Conservation (phyloP, 495 filamentous ascomycete species). For the Lineolata rhizophorae region DNA sequence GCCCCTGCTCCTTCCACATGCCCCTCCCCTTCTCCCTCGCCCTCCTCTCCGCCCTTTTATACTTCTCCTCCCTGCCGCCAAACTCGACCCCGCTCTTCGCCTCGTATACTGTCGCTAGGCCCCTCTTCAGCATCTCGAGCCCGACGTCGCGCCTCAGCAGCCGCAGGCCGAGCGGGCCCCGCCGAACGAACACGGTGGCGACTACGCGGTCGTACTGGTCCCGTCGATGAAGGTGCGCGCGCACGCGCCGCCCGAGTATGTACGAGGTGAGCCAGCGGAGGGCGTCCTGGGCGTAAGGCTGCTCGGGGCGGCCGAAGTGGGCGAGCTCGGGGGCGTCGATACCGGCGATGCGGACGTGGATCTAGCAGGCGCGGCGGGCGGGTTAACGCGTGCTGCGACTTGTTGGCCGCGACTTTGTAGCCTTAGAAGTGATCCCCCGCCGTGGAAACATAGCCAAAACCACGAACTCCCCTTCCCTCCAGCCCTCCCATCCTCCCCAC, state of each 20-base stretch:
- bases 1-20: slow-evolving; percentile 38
- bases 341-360: slow-evolving; percentile 75
- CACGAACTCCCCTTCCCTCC: not conserved
- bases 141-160: slow-evolving; percentile 58
- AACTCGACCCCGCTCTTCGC: slow-evolving; percentile 76
- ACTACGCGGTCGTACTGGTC: slow-evolving; percentile 91
- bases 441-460: no score
- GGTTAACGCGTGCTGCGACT: no score
- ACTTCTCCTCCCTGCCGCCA: slow-evolving; percentile 42
- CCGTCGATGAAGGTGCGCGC: slow-evolving; percentile 54
- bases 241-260: slow-evolving; percentile 49
- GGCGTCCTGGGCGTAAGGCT: slow-evolving; percentile 66
- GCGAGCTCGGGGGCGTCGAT: slow-evolving; percentile 82
- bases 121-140: slow-evolving; percentile 63
- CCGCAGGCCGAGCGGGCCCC: no score
- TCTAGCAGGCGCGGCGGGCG: no score
- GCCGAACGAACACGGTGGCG: slow-evolving; percentile 57
- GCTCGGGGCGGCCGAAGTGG: slow-evolving; percentile 74
- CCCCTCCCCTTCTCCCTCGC: slow-evolving; percentile 49
- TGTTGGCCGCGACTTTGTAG: no score
- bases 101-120: slow-evolving; percentile 79
- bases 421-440: no score
- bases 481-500: not conserved
- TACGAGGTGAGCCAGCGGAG: slow-evolving; percentile 53
- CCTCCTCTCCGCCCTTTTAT: slow-evolving; percentile 44